These are phyloP conservation scores for Potentilla sterilis DNA, from an alignment of 306 rosid species.

Conservation along the genomic window DNA sequence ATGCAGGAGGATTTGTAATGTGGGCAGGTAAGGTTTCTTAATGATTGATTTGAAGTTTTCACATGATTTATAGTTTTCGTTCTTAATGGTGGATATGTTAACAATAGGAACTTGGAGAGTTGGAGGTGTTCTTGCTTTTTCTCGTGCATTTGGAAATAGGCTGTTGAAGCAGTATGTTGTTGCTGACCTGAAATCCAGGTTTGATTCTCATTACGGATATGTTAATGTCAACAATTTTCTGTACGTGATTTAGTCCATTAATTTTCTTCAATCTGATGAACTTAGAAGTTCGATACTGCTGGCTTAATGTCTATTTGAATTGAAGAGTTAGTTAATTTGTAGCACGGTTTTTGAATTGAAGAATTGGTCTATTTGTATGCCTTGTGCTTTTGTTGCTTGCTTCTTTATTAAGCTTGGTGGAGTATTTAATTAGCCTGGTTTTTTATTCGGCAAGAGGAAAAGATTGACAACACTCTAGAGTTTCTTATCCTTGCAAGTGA, in stretches of 20 bases:
- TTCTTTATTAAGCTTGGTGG: no score
- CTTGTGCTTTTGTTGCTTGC: no score
- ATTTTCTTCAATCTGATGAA: background rate
- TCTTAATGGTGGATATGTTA: conserved; percentile 22
- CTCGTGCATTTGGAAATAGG: conserved; percentile 97
- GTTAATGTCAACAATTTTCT: conserved; percentile 5
- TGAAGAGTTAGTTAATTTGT: no score
- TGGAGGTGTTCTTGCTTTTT: conserved; percentile 98
- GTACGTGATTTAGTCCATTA: conserved; percentile 1
- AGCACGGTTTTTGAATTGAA: no score
- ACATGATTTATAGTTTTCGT: background rate
- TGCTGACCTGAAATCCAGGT: conserved; percentile 99
- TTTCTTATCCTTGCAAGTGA: no score
- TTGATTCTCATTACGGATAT: conserved; percentile 7
- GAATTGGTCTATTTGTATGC: no score
- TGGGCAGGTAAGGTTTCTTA: conserved; percentile 73
- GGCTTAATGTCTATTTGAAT: background rate
- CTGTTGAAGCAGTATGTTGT: conserved; percentile 94
- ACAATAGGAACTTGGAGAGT: conserved; percentile 96
- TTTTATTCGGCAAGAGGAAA: no score
- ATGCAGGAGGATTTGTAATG: conserved; percentile 96
- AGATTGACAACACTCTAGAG: no score
- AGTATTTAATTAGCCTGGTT: no score
- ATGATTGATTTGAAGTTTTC: background rate
- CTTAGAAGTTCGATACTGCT: background rate